phyloP scores from a whole-genome alignment of 2,329 filamentous ascomycete genomes.

The Pyricularia grisea region DNA sequence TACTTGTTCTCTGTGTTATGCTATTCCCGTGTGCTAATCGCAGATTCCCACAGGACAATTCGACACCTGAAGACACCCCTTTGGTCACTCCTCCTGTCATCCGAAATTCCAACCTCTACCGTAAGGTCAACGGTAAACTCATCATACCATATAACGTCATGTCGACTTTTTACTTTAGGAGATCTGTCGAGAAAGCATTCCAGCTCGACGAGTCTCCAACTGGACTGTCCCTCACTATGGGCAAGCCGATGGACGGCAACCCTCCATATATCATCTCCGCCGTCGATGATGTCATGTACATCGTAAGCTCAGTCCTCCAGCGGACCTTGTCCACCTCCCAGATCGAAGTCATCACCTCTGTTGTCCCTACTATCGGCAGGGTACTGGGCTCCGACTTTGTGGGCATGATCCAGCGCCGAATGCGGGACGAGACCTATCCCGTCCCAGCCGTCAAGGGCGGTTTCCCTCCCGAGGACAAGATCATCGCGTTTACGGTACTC shows the following conservation, averaged over 20 bases:
- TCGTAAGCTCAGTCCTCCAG: slow-evolving; percentile 85
- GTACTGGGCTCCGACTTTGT: slow-evolving; percentile 86
- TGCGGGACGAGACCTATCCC: slow-evolving; percentile 93
- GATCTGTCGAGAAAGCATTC: slow-evolving; percentile 95
- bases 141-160: slow-evolving; percentile 78
- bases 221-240: slow-evolving; percentile 68
- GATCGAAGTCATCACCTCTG: slow-evolving; percentile 63
- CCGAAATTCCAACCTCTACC: slow-evolving; percentile 66
- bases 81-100: slow-evolving; percentile 66
- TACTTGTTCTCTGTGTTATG: slow-evolving; percentile 10
- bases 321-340: slow-evolving; percentile 82
- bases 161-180: slow-evolving; percentile 93
- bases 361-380: slow-evolving; percentile 68
- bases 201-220: slow-evolving; percentile 84
- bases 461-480: slow-evolving; percentile 77
- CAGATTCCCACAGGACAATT: slow-evolving; percentile 34
- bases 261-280: slow-evolving; percentile 89
- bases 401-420: slow-evolving; percentile 94
- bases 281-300: slow-evolving; percentile 99
- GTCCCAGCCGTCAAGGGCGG: slow-evolving; percentile 68
- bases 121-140: slow-evolving; percentile 68
- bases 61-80: slow-evolving; percentile 40
- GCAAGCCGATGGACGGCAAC: slow-evolving; percentile 62
- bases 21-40: slow-evolving; percentile 12
- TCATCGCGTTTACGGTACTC: slow-evolving; percentile 81